Evolutionary conservation across 140 eudicot species (phyloP).

Genomic region (Bidens hawaiensis): DNA sequence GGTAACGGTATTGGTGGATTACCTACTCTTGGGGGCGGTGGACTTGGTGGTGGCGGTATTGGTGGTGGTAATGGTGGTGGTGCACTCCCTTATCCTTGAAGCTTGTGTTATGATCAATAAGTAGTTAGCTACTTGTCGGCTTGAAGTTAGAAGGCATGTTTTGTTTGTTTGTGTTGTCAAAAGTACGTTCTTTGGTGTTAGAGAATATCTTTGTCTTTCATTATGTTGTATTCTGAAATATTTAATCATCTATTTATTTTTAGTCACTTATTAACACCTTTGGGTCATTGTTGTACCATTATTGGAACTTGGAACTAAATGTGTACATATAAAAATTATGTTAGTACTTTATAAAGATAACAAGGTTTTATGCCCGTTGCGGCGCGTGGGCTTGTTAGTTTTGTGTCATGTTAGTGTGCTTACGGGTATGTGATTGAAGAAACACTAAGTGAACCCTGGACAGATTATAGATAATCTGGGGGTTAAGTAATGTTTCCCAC

Average conservation of each 20-base stretch:
- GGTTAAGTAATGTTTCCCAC: too few relatives aligned
- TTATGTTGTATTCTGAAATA: neutral
- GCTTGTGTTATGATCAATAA: conserved; percentile 2
- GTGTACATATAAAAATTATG: too few relatives aligned
- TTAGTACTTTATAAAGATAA: too few relatives aligned
- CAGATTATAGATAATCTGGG: too few relatives aligned
- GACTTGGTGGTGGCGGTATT: conserved; percentile 42
- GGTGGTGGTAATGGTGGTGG: conserved; percentile 23
- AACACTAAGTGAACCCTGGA: too few relatives aligned
- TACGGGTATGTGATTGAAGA: too few relatives aligned
- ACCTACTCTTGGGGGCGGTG: conserved; percentile 39
- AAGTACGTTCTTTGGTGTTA: neutral
- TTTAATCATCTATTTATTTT: conserved; percentile 7
- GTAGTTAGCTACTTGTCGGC: neutral
- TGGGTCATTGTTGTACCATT: neutral
- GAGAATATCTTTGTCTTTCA: conserved; percentile 6
- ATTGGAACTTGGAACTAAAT: neutral
- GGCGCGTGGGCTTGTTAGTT: too few relatives aligned
- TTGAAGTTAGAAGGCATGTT: conserved; percentile 3
- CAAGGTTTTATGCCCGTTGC: too few relatives aligned
- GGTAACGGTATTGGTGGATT: conserved; percentile 39
- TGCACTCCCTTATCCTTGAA: conserved; percentile 36
- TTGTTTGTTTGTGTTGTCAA: conserved; percentile 19
- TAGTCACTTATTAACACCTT: neutral
- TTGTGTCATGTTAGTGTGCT: too few relatives aligned